Conservation (phyloP, 345 rosid genomes). For the Brassica napus region DNA sequence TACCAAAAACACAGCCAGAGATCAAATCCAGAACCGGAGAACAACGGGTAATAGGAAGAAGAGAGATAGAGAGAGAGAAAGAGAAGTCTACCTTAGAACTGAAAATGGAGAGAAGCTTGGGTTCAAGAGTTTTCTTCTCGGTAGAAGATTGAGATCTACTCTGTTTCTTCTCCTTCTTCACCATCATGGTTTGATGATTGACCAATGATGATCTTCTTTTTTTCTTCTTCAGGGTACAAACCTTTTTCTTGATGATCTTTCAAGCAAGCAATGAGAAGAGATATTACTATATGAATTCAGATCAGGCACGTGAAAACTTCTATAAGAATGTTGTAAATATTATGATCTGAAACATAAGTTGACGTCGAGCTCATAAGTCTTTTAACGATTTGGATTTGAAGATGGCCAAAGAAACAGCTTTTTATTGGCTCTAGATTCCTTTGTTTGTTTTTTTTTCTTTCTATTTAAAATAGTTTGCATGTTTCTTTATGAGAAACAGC, state of each 20-base stretch:
- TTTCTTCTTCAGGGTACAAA: conserved; percentile 2
- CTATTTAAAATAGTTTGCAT: background rate
- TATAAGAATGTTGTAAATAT: conserved; percentile 8
- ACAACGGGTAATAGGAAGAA: background rate
- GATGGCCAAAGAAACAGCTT: conserved; percentile 11
- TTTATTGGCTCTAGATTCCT: conserved; percentile 19
- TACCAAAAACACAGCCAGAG: background rate
- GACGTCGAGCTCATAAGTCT: conserved; percentile 21
- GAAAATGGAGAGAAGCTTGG: conserved; percentile 31
- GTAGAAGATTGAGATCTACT: conserved; percentile 33
- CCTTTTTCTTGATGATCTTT: conserved; percentile 30
- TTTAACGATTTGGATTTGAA: conserved; percentile 31
- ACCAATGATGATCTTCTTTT: conserved; percentile 8
- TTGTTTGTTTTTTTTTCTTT: background rate
- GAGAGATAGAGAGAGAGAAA: background rate
- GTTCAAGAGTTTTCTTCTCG: conserved; percentile 26
- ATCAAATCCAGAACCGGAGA: conserved; percentile 10
- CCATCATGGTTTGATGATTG: conserved; percentile 32
- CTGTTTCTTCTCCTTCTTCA: conserved; percentile 39
- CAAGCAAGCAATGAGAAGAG: conserved; percentile 5
- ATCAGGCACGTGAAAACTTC: conserved; percentile 27
- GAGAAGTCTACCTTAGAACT: conserved; percentile 37
- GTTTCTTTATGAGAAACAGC: background rate
- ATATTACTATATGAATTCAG: conserved; percentile 21
- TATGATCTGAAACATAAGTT: conserved; percentile 30